Evolutionary conservation across 371 early-diverging fungal genomes (phyloP), one percentile per base, ranked within the genome.

Genomic region (Mortierella sp.): DNA sequence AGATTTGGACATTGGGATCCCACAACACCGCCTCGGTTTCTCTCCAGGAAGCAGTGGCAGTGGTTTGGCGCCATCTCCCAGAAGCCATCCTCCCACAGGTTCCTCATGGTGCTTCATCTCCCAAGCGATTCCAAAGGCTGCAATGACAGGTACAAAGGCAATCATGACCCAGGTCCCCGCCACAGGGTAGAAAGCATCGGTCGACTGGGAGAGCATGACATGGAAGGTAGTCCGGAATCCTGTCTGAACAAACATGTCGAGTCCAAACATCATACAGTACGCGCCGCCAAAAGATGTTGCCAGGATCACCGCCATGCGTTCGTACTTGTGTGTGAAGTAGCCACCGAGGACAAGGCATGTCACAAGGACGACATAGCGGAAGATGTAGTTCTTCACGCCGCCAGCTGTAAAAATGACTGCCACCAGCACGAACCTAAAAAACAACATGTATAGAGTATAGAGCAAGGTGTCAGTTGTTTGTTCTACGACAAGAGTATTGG

Each of bases 221-320:
- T 83, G 76, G 67, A 75, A 78, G 0, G 83, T 78, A 10, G 61
- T 40, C 24, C 87, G 70, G 75, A 91, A 90, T 31, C 88, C 89
- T 9, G 90, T 85, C 50, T 90, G 86, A 41, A 87, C 87, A 79
- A 90, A 91, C 72, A 91, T 78, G 71, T 91, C 92, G 31, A 90
- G 68, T 72, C 92, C 92, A 68, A 87, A 79, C 70, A 91, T 88
- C 70, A 91, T 87, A 24, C 85, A 85, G 71, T 90, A 91, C 0
- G 92, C 87, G 47, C 92, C 92, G 37, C 90, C 86, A 41, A 90
- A 79, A 0, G 92, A 86, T 8, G 86, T 86, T 14, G 86, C 79
- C 22, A 86, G 0, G 63, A 85, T 85, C 14, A 86, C 85, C 11
- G 80, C 74, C 14, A 64, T 31, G 4, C 80, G 71, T 26, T 85